A percentile compares a stretch with the other conserved stretches of the same genome.
phyloP scores from a whole-genome alignment of 2,329 filamentous ascomycete genomes.

The Talaromyces piceae region DNA sequence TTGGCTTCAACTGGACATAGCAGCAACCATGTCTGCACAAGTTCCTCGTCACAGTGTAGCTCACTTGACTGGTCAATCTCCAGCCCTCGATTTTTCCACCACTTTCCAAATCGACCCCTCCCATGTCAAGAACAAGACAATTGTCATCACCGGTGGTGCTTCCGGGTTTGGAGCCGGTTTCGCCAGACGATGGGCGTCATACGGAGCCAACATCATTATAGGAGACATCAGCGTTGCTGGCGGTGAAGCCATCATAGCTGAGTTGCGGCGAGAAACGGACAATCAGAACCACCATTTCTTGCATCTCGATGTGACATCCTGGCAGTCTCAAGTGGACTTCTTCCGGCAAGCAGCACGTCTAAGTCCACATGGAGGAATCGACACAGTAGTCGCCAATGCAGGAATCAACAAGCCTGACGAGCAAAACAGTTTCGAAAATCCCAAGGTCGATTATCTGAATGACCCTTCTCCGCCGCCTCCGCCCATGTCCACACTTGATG shows the following conservation, averaged over 20 bases:
- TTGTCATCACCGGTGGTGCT: slow-evolving; percentile 58
- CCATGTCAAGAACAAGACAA: slow-evolving; percentile 39
- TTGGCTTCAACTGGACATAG: not conserved
- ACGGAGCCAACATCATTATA: slow-evolving; percentile 55
- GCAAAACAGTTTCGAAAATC: slow-evolving; percentile 40
- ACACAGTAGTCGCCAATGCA: slow-evolving; percentile 60
- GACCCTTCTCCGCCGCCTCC: slow-evolving; percentile 42
- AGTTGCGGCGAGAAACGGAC: slow-evolving; percentile 51
- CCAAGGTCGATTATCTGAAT: slow-evolving; percentile 20
- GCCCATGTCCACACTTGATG: slow-evolving; percentile 48
- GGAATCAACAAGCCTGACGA: slow-evolving; percentile 46
- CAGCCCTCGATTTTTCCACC: slow-evolving; percentile 4
- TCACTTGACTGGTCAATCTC: not conserved
- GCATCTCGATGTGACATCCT: slow-evolving; percentile 52
- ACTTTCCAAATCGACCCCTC: slow-evolving; percentile 4
- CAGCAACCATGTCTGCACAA: not conserved
- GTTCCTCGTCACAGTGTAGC: not conserved
- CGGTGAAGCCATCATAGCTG: slow-evolving; percentile 49
- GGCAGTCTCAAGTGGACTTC: slow-evolving; percentile 56
- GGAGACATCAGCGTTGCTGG: slow-evolving; percentile 53
- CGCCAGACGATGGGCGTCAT: slow-evolving; percentile 46
- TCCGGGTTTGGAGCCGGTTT: slow-evolving; percentile 54
- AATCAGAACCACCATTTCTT: slow-evolving; percentile 53
- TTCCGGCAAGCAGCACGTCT: slow-evolving; percentile 53
- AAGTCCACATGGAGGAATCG: slow-evolving; percentile 50